These are phyloP conservation scores for Arthrobotrys megalospora DNA, from an alignment of 2,329 filamentous ascomycete species.

Conservation along the genomic window DNA sequence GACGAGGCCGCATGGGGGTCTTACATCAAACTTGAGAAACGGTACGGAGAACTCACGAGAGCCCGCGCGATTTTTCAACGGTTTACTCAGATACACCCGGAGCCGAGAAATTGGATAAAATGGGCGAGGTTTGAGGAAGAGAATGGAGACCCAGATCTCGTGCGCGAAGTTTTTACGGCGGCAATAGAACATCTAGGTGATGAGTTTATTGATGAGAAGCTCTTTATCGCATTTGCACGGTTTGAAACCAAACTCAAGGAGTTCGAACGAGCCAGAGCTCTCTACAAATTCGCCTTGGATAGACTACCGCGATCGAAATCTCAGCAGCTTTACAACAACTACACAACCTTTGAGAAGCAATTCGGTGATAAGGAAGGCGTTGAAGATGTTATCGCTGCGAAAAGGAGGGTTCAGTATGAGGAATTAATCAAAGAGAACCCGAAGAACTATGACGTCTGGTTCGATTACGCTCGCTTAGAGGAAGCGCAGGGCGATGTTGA, in stretches of 20 bases:
- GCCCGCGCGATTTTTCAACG: conserved; percentile 91
- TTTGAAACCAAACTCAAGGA: conserved; percentile 97
- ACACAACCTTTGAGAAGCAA: conserved; percentile 98
- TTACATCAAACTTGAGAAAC: conserved; percentile 97
- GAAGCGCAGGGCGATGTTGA: conserved; percentile 87
- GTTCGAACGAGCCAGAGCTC: conserved; percentile 90
- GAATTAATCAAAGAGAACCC: conserved; percentile 93
- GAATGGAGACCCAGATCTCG: conserved; percentile 89
- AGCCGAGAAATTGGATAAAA: conserved; percentile 97
- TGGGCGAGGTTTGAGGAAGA: conserved; percentile 99
- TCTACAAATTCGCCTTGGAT: conserved; percentile 97
- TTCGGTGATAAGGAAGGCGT: conserved; percentile 94
- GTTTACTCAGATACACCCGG: conserved; percentile 92
- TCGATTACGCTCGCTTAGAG: conserved; percentile 92
- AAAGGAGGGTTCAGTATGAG: conserved; percentile 92
- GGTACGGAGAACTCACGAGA: conserved; percentile 90
- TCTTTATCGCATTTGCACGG: conserved; percentile 95
- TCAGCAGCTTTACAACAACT: conserved; percentile 87
- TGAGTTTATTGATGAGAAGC: conserved; percentile 93
- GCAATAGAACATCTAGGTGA: conserved; percentile 92
- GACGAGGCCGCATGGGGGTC: conserved; percentile 95
- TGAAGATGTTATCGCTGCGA: conserved; percentile 95
- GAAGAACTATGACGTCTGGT: conserved; percentile 97
- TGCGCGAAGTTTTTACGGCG: conserved; percentile 89
- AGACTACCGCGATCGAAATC: conserved; percentile 90